These are phyloP conservation scores for Lasiodiplodia theobromae DNA, from an alignment of 2,329 filamentous ascomycete genomes.

Conservation along the genomic window DNA sequence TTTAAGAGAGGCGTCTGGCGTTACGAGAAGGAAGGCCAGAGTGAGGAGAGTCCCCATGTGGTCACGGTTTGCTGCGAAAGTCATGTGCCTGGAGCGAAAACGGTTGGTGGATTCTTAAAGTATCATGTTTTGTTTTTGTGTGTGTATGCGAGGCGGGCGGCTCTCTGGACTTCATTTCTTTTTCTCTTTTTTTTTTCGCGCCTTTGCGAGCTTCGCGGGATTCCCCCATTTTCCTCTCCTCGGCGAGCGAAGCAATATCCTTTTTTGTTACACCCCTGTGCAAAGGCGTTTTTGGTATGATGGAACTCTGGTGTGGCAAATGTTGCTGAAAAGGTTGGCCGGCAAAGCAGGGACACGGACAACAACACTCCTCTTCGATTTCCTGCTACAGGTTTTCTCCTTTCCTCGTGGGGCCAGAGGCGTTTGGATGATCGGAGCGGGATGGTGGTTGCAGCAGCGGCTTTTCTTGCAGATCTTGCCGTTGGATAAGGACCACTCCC, in stretches of 20 bases:
- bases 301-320: neutral
- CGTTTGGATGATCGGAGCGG: conserved; percentile 5
- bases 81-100: conserved; percentile 10
- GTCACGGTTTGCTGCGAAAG: conserved; percentile 3
- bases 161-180: conserved; percentile 15
- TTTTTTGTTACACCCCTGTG: neutral
- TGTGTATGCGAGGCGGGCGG: neutral
- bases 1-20: conserved; percentile 20
- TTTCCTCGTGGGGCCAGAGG: neutral
- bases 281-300: conserved; percentile 11
- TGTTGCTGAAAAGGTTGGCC: neutral
- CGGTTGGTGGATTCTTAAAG: neutral
- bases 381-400: neutral
- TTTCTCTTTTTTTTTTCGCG: neutral
- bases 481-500: conserved; percentile 16
- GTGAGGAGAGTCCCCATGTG: neutral
- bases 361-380: neutral
- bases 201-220: neutral
- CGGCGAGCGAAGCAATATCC: conserved; percentile 1
- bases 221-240: neutral
- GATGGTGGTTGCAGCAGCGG: neutral
- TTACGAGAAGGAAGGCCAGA: conserved; percentile 12
- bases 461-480: neutral
- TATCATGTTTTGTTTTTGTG: neutral
- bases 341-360: neutral